These are phyloP conservation scores for Hygrocybe coccinea DNA, from an alignment of 768 basidiomycete species.

Conservation along the genomic window DNA sequence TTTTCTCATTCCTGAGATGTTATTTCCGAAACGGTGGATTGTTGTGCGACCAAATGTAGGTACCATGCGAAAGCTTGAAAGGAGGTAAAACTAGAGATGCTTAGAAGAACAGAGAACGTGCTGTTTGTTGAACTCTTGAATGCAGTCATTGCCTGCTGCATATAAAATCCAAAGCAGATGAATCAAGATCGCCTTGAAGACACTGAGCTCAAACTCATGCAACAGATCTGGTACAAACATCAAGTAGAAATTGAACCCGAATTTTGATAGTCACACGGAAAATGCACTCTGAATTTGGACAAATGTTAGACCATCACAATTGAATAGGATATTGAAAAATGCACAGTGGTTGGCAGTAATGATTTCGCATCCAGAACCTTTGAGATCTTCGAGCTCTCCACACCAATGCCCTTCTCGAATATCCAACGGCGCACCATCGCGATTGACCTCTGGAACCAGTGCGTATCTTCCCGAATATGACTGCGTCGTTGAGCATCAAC, in stretches of 20 bases:
- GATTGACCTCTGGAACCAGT: background rate
- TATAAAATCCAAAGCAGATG: constrained; percentile 28
- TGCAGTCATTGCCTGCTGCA: constrained; percentile 3
- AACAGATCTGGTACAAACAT: constrained; percentile 26
- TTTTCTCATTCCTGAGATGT: constrained; percentile 21
- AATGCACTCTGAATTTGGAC: constrained; percentile 4
- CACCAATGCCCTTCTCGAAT: background rate
- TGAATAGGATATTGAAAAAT: background rate
- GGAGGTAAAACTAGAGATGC: background rate
- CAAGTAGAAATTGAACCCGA: constrained; percentile 18
- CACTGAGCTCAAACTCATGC: constrained; percentile 33
- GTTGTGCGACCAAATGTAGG: constrained; percentile 15
- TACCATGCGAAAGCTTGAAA: constrained; percentile 11
- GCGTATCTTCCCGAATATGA: background rate
- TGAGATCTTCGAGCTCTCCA: background rate
- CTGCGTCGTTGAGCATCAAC: constrained; percentile 1
- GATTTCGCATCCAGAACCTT: background rate
- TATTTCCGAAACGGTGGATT: constrained; percentile 21
- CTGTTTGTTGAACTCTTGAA: constrained; percentile 19
- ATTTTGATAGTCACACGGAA: background rate
- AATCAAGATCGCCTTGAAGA: constrained; percentile 27
- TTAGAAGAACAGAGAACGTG: constrained; percentile 3
- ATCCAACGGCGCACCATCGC: constrained; percentile 3
- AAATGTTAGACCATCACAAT: background rate
- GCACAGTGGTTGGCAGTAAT: background rate